phyloP scores from a whole-genome alignment of 768 basidiomycete genomes.

The Amanita exitialis region DNA sequence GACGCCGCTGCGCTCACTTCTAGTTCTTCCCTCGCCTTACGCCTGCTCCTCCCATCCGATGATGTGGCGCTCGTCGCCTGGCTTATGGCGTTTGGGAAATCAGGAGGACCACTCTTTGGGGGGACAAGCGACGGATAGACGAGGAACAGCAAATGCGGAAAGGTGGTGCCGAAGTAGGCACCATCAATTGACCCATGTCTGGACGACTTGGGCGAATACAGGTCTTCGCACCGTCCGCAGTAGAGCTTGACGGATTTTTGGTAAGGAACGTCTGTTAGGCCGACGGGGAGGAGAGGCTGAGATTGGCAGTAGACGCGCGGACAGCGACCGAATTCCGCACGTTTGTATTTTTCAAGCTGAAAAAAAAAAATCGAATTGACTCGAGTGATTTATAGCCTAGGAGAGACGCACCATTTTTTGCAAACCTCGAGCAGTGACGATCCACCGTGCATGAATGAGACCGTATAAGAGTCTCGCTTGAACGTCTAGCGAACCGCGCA shows the following conservation, averaged over 20 bases:
- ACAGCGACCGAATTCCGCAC: slow-evolving; percentile 96
- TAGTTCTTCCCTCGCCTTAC: slow-evolving; percentile 37
- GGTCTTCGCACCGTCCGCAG: slow-evolving; percentile 96
- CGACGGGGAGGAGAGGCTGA: slow-evolving; percentile 93
- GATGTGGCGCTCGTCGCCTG: slow-evolving; percentile 13
- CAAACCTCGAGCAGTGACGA: slow-evolving; percentile 88
- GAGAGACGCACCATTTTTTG: slow-evolving; percentile 77
- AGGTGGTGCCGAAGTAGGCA: slow-evolving; percentile 97
- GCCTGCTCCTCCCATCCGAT: slow-evolving; percentile 23
- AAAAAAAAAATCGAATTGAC: background rate
- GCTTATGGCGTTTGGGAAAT: slow-evolving; percentile 14
- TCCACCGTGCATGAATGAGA: slow-evolving; percentile 94
- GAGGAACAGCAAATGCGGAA: slow-evolving; percentile 94
- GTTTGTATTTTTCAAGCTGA: slow-evolving; percentile 94
- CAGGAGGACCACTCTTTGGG: slow-evolving; percentile 51
- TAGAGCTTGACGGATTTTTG: slow-evolving; percentile 99
- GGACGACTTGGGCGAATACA: slow-evolving; percentile 96
- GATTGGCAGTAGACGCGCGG: slow-evolving; percentile 93
- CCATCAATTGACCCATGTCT: slow-evolving; percentile 97
- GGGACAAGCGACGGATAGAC: slow-evolving; percentile 93
- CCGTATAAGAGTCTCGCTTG: slow-evolving; percentile 93
- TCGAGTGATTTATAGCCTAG: background rate
- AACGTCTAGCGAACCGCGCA: slow-evolving; percentile 84
- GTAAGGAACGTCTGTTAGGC: slow-evolving; percentile 94
- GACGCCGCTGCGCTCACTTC: slow-evolving; percentile 41